phyloP scores from a whole-genome alignment of 768 basidiomycete genomes.

The Flagelloscypha sp. region DNA sequence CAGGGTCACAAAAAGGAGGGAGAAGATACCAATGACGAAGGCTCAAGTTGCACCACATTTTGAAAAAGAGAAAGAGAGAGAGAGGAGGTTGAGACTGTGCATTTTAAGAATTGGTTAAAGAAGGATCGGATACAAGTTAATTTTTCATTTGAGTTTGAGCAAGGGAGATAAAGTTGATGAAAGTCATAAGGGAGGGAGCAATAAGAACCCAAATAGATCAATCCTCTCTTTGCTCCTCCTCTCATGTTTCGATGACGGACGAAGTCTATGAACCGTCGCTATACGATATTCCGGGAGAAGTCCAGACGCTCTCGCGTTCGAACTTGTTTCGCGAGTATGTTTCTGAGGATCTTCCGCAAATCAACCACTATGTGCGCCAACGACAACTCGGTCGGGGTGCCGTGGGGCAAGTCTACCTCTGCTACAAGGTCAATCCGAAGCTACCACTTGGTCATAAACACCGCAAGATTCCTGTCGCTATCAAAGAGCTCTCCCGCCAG shows the following conservation, averaged over 20 bases:
- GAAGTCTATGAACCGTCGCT: too few species aligned
- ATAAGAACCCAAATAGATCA: too few species aligned
- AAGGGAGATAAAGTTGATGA: too few species aligned
- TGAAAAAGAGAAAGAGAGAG: constrained; percentile 7
- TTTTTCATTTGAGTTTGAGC: constrained; percentile 8
- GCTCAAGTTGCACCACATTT: background rate
- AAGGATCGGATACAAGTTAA: constrained; percentile 27
- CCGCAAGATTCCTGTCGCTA: constrained; percentile 61
- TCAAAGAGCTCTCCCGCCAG: constrained; percentile 29
- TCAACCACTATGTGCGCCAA: too few species aligned
- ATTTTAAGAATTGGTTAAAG: constrained; percentile 19
- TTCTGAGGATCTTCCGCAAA: too few species aligned
- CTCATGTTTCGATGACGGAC: too few species aligned
- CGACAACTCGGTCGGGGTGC: background rate
- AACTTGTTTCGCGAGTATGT: too few species aligned
- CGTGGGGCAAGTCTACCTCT: background rate
- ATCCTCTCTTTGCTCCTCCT: too few species aligned
- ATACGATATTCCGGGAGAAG: too few species aligned
- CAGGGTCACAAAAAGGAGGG: background rate
- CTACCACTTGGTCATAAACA: too few species aligned
- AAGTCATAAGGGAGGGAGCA: too few species aligned
- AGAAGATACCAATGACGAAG: constrained; percentile 23
- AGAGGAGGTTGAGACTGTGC: constrained; percentile 18
- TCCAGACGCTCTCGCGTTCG: too few species aligned
- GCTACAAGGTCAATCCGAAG: background rate